These are phyloP conservation scores for Phytophthora hibernalis DNA, from an alignment of 352 stramenopile species.

Conservation along the genomic window DNA sequence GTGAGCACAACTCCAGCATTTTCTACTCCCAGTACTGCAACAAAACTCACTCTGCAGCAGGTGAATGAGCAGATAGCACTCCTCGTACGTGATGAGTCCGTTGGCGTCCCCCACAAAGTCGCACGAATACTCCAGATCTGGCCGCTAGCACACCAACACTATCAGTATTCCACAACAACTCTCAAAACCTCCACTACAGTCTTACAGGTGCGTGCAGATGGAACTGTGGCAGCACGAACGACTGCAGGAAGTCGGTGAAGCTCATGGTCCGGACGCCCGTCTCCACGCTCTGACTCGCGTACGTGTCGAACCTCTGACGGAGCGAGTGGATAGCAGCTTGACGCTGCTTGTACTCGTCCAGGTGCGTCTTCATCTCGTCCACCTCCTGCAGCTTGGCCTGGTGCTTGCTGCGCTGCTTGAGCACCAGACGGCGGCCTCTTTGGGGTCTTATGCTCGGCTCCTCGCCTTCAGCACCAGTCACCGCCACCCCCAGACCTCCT, in stretches of 20 bases:
- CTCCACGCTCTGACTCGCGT: slow-evolving; percentile 56
- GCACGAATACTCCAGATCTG: slow-evolving; percentile 66
- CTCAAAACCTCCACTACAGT: neutral
- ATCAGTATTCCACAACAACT: neutral
- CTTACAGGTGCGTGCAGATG: slow-evolving; percentile 61
- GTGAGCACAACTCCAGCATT: neutral
- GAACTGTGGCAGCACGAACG: slow-evolving; percentile 76
- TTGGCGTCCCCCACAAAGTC: slow-evolving; percentile 78
- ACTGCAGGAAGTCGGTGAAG: slow-evolving; percentile 87
- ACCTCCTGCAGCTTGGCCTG: slow-evolving; percentile 67
- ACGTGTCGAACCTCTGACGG: slow-evolving; percentile 61
- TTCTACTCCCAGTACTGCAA: neutral
- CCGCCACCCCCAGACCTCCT: slow-evolving; percentile 1
- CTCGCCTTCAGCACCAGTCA: slow-evolving; percentile 15
- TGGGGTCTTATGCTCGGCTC: slow-evolving; percentile 20
- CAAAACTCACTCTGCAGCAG: slow-evolving; percentile 68
- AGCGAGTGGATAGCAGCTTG: slow-evolving; percentile 52
- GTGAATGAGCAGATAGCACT: slow-evolving; percentile 83
- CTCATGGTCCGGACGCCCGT: slow-evolving; percentile 58
- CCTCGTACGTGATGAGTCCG: slow-evolving; percentile 81
- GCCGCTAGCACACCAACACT: slow-evolving; percentile 41
- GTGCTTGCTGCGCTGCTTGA: slow-evolving; percentile 72
- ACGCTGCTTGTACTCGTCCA: slow-evolving; percentile 68
- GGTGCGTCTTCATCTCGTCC: slow-evolving; percentile 69
- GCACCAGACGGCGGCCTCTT: slow-evolving; percentile 46